These are phyloP conservation scores for Beauveria scarabaeidicola DNA, from an alignment of 2,329 filamentous ascomycete species.

Conservation along the genomic window DNA sequence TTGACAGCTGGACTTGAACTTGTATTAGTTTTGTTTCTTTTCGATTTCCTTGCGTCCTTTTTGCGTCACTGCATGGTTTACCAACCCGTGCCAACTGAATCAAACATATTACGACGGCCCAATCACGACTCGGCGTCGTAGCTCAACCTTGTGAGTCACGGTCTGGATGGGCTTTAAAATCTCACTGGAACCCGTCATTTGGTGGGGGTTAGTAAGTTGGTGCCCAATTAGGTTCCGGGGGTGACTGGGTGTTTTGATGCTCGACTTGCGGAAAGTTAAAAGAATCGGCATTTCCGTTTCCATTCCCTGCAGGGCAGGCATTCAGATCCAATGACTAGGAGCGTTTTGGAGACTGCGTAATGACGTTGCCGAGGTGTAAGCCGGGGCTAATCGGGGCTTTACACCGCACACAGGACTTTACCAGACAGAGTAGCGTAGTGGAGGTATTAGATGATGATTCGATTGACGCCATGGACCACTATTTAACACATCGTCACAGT, in stretches of 20 bases:
- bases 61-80: neutral
- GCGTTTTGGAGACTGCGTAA: neutral
- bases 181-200: conserved; percentile 5
- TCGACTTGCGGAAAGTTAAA: too few species aligned
- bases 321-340: too few species aligned
- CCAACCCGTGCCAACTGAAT: neutral
- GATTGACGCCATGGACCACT: neutral
- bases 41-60: neutral
- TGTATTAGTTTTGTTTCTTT: neutral
- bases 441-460: neutral
- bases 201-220: neutral
- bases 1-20: too few species aligned
- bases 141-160: conserved; percentile 4
- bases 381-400: neutral
- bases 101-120: neutral
- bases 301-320: too few species aligned
- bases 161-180: neutral
- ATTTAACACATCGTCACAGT: neutral
- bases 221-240: neutral
- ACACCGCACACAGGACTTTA: neutral
- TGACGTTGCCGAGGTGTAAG: neutral
- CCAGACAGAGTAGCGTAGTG: neutral
- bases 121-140: neutral
- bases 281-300: neutral
- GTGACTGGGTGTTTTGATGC: neutral